phyloP scores from a whole-genome alignment of 805 yeast species.

The Hanseniaspora taiwanica region DNA sequence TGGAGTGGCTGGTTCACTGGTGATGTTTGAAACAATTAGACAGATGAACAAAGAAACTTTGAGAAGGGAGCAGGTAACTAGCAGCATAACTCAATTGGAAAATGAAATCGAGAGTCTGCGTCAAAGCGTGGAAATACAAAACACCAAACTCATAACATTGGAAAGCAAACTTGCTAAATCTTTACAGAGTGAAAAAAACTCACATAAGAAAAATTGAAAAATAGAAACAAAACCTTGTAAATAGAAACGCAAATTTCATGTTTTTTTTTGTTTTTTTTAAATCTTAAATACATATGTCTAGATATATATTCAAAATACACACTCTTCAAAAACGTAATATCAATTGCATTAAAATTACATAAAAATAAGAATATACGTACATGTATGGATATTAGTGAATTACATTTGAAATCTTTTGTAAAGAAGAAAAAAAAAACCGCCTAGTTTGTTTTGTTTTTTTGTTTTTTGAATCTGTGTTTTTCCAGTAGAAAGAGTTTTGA shows the following conservation, averaged over 20 bases:
- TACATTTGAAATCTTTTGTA: not conserved
- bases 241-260: too few relatives aligned
- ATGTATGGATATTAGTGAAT: too few relatives aligned
- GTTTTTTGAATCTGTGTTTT: not conserved
- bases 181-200: too few relatives aligned
- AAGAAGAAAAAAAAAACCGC: not conserved
- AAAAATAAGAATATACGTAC: too few relatives aligned
- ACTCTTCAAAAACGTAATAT: too few relatives aligned
- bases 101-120: constrained; percentile 52
- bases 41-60: constrained; percentile 49
- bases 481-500: constrained; percentile 1
- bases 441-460: not conserved
- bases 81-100: constrained; percentile 57
- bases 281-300: too few relatives aligned
- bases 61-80: constrained; percentile 54
- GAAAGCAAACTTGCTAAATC: too few relatives aligned
- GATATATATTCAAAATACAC: too few relatives aligned
- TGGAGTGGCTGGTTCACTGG: constrained; percentile 65
- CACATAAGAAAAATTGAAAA: not conserved
- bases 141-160: not conserved
- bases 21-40: constrained; percentile 58
- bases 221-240: not conserved
- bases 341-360: too few relatives aligned
- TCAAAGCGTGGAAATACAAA: constrained; percentile 26
- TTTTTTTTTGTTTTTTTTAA: too few relatives aligned